phyloP scores from a whole-genome alignment of 1,139 yeast genomes.

The Yamadazyma epiphylla region DNA sequence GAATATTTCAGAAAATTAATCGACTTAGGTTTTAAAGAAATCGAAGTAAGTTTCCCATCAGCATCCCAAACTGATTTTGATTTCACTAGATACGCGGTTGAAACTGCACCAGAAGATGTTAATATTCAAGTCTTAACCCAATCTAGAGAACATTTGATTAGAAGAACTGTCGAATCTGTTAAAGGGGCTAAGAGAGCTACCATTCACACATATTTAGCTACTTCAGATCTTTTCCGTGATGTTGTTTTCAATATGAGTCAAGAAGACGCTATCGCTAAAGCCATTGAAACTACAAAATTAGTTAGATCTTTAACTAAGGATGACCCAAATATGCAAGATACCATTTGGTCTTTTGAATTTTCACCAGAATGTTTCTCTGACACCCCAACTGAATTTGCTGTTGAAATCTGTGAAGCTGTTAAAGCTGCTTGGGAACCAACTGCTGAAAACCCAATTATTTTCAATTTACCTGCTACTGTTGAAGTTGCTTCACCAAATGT shows the following conservation, averaged over 20 bases:
- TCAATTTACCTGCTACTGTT: conserved; percentile 98
- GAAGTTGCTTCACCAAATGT: conserved; percentile 93
- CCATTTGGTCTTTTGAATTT: conserved; percentile 87
- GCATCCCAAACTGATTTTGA: conserved; percentile 96
- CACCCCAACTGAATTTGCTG: conserved; percentile 78
- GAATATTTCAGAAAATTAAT: conserved; percentile 80
- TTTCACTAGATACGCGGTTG: conserved; percentile 90
- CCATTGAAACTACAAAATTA: conserved; percentile 76
- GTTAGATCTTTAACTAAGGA: conserved; percentile 86
- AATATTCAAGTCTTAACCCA: conserved; percentile 89
- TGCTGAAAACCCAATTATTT: conserved; percentile 78
- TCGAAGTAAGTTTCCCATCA: conserved; percentile 94
- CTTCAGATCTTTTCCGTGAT: conserved; percentile 86
- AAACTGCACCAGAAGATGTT: conserved; percentile 90
- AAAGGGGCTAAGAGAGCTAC: conserved; percentile 89
- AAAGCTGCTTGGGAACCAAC: conserved; percentile 90
- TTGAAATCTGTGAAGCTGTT: conserved; percentile 92
- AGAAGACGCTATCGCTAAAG: conserved; percentile 75
- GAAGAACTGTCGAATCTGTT: conserved; percentile 84
- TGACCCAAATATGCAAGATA: conserved; percentile 66
- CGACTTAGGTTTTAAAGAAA: conserved; percentile 93
- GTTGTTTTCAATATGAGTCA: conserved; percentile 84
- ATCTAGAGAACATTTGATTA: conserved; percentile 84
- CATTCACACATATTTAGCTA: conserved; percentile 86
- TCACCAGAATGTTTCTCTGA: conserved; percentile 96